Evolutionary conservation across 106 monocot genomes (phyloP).

Genomic region (Dioscorea alata): DNA sequence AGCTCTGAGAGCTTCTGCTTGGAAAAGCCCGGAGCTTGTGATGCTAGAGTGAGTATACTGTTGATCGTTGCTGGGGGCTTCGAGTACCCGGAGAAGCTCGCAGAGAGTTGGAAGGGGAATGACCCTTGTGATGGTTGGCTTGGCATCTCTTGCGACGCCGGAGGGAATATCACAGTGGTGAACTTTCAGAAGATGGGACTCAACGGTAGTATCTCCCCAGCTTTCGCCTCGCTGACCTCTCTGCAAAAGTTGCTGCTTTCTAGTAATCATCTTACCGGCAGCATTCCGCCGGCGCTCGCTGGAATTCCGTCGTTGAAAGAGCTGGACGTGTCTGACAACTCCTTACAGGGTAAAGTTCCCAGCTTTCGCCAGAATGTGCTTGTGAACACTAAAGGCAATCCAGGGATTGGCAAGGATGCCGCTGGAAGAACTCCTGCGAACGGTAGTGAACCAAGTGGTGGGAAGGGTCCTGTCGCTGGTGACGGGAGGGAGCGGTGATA

Average conservation of each 20-base stretch:
- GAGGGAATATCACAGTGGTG: constrained; percentile 39
- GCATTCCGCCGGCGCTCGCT: constrained; percentile 31
- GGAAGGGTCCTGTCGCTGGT: neutral
- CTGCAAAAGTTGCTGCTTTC: constrained; percentile 46
- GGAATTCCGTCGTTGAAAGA: constrained; percentile 25
- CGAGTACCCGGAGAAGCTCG: constrained; percentile 40
- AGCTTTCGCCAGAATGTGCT: constrained; percentile 26
- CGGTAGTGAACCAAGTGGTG: neutral
- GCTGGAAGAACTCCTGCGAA: neutral
- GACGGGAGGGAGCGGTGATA: neutral
- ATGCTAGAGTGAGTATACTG: constrained; percentile 32
- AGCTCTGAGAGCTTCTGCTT: constrained; percentile 51
- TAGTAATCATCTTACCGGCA: constrained; percentile 47
- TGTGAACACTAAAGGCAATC: constrained; percentile 40
- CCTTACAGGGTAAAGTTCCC: constrained; percentile 37
- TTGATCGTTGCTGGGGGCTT: constrained; percentile 24
- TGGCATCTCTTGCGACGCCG: constrained; percentile 38
- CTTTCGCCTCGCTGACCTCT: constrained; percentile 29
- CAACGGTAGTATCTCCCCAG: constrained; percentile 41
- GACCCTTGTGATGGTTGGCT: constrained; percentile 57
- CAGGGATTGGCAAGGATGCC: constrained; percentile 26
- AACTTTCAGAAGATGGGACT: constrained; percentile 54
- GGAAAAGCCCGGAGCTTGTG: constrained; percentile 30
- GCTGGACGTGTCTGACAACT: constrained; percentile 51
- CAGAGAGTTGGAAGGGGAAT: constrained; percentile 52